Percentiles rank a stretch among this genome's conserved stretches.
Evolutionary conservation across 441 rosid genomes (phyloP).

Genomic region (Erysimum cheiri): DNA sequence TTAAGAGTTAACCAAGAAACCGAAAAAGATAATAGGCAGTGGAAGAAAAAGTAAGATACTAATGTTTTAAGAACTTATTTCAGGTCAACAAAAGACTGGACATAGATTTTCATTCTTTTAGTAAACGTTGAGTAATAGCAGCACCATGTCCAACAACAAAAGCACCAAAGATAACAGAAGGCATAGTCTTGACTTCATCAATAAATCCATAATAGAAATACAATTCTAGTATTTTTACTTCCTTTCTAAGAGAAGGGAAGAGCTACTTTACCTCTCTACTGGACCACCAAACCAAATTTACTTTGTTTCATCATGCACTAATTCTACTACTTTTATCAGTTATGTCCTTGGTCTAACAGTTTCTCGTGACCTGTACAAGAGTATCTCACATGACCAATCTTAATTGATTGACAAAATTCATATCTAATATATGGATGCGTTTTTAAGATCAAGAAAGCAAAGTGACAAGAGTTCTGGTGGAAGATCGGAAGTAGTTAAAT

Average conservation of each 20-base stretch:
- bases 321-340: too few species aligned
- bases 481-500: neutral
- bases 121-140: neutral
- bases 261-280: too few species aligned
- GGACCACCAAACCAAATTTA: too few species aligned
- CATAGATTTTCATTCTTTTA: too few species aligned
- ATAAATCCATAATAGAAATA: neutral
- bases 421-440: neutral
- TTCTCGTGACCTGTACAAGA: neutral
- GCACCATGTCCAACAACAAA: neutral
- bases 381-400: neutral
- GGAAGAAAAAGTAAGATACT: neutral
- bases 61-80: conserved; percentile 1
- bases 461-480: neutral
- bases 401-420: neutral
- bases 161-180: conserved; percentile 4
- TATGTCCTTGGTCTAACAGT: neutral
- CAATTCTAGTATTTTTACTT: too few species aligned
- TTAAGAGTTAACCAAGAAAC: too few species aligned
- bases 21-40: too few species aligned
- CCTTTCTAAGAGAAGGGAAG: too few species aligned
- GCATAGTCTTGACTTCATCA: conserved; percentile 5
- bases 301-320: too few species aligned
- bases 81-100: neutral
- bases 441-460: neutral